These are phyloP conservation scores for Bruguiera parviflora DNA, from an alignment of 345 rosid species.

Conservation along the genomic window DNA sequence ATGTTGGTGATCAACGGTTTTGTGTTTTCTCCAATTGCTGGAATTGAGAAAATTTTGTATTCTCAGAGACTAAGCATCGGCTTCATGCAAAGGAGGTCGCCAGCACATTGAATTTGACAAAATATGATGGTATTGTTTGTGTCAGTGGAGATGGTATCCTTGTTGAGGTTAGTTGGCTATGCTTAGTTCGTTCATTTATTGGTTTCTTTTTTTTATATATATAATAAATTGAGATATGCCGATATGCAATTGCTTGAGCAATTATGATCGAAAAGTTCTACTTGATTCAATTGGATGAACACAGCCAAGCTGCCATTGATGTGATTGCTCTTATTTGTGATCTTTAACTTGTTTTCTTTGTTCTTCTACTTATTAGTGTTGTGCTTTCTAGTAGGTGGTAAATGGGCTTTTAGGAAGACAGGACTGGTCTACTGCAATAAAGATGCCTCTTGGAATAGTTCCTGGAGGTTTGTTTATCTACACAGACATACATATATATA, in stretches of 20 bases:
- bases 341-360: constrained; percentile 1
- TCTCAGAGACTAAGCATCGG: constrained; percentile 62
- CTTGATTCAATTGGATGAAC: too few relatives aligned
- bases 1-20: background rate
- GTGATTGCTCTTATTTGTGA: background rate
- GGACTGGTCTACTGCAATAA: constrained; percentile 80
- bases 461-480: constrained; percentile 70
- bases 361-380: constrained; percentile 22
- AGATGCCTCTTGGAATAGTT: constrained; percentile 71
- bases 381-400: constrained; percentile 73
- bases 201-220: background rate
- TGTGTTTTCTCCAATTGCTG: background rate
- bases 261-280: background rate
- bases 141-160: constrained; percentile 95
- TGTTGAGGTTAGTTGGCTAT: constrained; percentile 67
- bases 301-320: background rate
- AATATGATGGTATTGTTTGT: constrained; percentile 85
- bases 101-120: constrained; percentile 48
- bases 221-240: background rate
- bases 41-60: background rate
- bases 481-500: too few relatives aligned
- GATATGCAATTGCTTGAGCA: background rate
- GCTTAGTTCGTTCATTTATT: constrained; percentile 12
- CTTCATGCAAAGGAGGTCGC: constrained; percentile 82
- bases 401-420: constrained; percentile 91